Evolutionary conservation across 768 basidiomycete species (phyloP), one percentile per base, ranked within the genome.

Genomic region (Holtermanniella nyarrowii): DNA sequence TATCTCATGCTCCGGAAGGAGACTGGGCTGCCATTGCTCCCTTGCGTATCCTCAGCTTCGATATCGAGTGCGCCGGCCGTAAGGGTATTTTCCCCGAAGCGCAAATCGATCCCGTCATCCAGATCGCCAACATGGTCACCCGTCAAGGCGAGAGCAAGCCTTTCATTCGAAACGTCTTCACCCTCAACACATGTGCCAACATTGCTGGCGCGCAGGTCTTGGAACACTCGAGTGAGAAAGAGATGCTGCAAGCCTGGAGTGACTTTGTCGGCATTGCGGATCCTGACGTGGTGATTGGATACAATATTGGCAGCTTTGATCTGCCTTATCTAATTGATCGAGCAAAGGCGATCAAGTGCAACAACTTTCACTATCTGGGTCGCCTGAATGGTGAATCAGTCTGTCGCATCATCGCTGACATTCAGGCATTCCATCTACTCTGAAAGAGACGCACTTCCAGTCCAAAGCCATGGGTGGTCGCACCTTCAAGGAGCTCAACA

Each of bases 51-150:
- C 77, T 99, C 25, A 91, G 88, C 63, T 99, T 99, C 62, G 95
- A 99, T 80, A 96, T 99, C 61, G 95, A 99, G 73, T 99, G 95
- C 72, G 95, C 95, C 0, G 95, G 95, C 20, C 76, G 95, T 22
- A 96, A 96, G 64, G 95, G 95, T 25, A 85, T 96, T 59, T 99
- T 99, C 65, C 95, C 95, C 0, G 95, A 97, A 65, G 78, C 95
- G 5, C 76, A 82, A 10, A 69, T 78, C 25, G 95, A 99, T 71
- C 93, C 93, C 7, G 88, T 99, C 50, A 97, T 97, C 61, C 95
- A 97, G 65, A 97, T 97, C 54, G 95, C 93, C 1, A 95, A 88
- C 70, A 97, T 97, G 95, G 93, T 97, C 11, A 96, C 91, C 27
- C 79, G 86, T 3, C 95, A 99, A 79, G 91, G 93, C 59, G 91